phyloP scores from a whole-genome alignment of 768 basidiomycete species.

The Russula compacta region DNA sequence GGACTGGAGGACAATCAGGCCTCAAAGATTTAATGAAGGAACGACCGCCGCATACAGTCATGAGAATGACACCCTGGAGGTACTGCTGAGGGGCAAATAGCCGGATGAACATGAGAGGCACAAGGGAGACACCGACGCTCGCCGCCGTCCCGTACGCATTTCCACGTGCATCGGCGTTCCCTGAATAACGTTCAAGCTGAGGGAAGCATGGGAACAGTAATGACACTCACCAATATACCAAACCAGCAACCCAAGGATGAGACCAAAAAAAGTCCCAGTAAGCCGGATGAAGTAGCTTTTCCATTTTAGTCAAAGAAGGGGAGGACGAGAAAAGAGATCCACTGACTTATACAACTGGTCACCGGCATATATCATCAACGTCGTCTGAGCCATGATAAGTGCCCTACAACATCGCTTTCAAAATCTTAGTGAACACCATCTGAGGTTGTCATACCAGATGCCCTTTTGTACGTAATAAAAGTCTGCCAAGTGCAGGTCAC shows the following conservation, averaged over 20 bases:
- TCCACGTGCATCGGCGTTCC: slow-evolving; percentile 37
- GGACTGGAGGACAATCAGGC: slow-evolving; percentile 22
- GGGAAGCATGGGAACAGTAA: neutral
- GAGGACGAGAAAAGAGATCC: neutral
- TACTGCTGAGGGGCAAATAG: slow-evolving; percentile 37
- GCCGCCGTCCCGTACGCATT: slow-evolving; percentile 48
- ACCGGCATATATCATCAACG: slow-evolving; percentile 45
- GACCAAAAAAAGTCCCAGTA: slow-evolving; percentile 39
- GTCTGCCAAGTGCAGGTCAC: slow-evolving; percentile 22
- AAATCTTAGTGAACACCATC: neutral
- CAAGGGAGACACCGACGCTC: slow-evolving; percentile 36
- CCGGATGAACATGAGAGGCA: slow-evolving; percentile 42
- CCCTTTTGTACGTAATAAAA: slow-evolving; percentile 39
- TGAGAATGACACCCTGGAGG: slow-evolving; percentile 31
- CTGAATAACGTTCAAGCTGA: slow-evolving; percentile 19
- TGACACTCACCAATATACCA: slow-evolving; percentile 38
- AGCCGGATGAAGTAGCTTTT: slow-evolving; percentile 37
- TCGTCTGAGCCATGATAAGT: slow-evolving; percentile 53
- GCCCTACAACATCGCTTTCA: slow-evolving; percentile 30
- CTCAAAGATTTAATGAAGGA: neutral
- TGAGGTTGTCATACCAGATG: slow-evolving; percentile 30
- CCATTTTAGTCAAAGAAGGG: neutral
- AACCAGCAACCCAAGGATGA: slow-evolving; percentile 38
- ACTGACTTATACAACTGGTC: slow-evolving; percentile 46
- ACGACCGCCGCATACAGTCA: slow-evolving; percentile 27